Evolutionary conservation across 2,329 filamentous ascomycete genomes (phyloP).

Genomic region (Talaromyces rugulosus): DNA sequence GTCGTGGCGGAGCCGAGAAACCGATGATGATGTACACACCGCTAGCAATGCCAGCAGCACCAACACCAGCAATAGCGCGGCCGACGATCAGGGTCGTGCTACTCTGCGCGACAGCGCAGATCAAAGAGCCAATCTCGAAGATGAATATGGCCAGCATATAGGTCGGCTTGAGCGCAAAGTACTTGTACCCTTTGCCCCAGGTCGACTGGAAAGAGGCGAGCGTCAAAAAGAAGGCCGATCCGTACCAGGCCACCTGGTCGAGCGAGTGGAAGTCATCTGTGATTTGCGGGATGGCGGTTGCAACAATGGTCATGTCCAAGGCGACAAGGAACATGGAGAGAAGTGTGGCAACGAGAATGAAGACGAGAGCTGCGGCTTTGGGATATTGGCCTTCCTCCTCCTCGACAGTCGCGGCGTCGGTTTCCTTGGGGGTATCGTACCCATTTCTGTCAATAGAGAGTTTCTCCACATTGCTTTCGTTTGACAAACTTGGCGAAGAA

Average conservation of each 20-base stretch:
- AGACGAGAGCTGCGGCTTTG: slow-evolving; percentile 7
- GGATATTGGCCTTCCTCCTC: slow-evolving; percentile 11
- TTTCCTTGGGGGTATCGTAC: neutral
- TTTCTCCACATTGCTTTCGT: neutral
- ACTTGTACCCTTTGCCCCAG: slow-evolving; percentile 30
- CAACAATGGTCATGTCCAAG: slow-evolving; percentile 25
- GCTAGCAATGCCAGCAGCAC: slow-evolving; percentile 28
- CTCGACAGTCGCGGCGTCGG: neutral
- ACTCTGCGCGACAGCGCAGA: slow-evolving; percentile 36
- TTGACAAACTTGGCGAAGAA: neutral
- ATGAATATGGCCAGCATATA: slow-evolving; percentile 35
- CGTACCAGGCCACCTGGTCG: slow-evolving; percentile 34
- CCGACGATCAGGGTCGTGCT: slow-evolving; percentile 35
- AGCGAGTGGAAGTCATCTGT: slow-evolving; percentile 24
- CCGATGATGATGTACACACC: slow-evolving; percentile 27
- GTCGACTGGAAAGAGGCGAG: slow-evolving; percentile 29
- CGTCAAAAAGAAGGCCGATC: slow-evolving; percentile 33
- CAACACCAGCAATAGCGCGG: slow-evolving; percentile 32
- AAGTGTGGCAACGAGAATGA: slow-evolving; percentile 12
- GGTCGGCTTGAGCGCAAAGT: slow-evolving; percentile 26
- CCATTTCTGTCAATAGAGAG: neutral
- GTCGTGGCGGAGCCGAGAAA: slow-evolving; percentile 12
- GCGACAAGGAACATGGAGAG: slow-evolving; percentile 16
- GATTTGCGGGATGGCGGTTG: slow-evolving; percentile 27
- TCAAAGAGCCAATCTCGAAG: slow-evolving; percentile 38